Conservation (phyloP, 2,329 filamentous ascomycete genomes). For the Xylariaceae sp. region DNA sequence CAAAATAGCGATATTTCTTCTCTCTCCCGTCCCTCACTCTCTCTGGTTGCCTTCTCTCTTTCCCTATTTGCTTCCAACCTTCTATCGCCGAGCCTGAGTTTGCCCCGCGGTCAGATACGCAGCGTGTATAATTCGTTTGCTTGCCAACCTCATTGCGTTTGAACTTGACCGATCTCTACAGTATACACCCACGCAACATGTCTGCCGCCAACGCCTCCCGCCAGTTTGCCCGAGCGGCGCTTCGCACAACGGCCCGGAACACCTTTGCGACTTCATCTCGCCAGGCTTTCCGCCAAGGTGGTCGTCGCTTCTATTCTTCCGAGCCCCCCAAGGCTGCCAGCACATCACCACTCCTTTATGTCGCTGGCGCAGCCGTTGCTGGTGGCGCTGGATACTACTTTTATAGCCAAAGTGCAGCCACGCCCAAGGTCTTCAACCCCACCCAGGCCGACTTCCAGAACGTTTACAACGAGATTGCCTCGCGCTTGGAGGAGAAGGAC, state of each 20-base stretch:
- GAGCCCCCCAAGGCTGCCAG: slow-evolving; percentile 55
- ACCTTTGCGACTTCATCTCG: slow-evolving; percentile 60
- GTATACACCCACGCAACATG: slow-evolving; percentile 34
- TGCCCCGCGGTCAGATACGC: too few relatives aligned
- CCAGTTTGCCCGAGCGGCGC: slow-evolving; percentile 55
- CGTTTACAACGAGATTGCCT: slow-evolving; percentile 86
- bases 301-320: slow-evolving; percentile 77
- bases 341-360: slow-evolving; percentile 51
- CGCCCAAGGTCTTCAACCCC: slow-evolving; percentile 64
- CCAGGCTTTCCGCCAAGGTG: slow-evolving; percentile 69
- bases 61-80: too few relatives aligned
- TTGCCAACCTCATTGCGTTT: neutral
- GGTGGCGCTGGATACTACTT: slow-evolving; percentile 66
- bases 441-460: slow-evolving; percentile 89
- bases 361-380: slow-evolving; percentile 56
- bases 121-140: neutral
- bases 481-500: slow-evolving; percentile 78
- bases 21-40: neutral
- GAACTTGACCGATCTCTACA: neutral
- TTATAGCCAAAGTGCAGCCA: slow-evolving; percentile 53
- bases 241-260: slow-evolving; percentile 58
- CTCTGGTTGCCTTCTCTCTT: neutral
- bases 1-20: neutral
- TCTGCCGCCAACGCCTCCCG: slow-evolving; percentile 45
- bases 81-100: too few relatives aligned